Conservation (phyloP, 192 early-diverging fungal species). For the Linnemannia elongata region DNA sequence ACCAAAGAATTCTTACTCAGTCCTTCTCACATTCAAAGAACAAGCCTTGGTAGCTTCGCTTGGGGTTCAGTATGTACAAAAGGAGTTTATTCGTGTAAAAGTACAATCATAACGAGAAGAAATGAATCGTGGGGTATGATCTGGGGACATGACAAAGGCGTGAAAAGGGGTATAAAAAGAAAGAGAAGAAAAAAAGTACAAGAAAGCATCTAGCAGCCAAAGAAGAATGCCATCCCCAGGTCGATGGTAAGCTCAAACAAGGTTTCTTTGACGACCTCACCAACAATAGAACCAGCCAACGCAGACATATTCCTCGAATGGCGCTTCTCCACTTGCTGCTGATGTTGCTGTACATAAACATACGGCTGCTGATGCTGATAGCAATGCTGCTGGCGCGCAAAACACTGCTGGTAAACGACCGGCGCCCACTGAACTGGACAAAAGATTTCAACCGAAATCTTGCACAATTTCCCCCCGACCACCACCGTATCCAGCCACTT, state of each 20-base stretch:
- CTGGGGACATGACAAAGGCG: neutral
- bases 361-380: neutral
- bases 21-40: too few species aligned
- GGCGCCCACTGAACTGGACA: neutral
- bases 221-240: neutral
- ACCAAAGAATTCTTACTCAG: too few species aligned
- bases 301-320: neutral
- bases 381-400: neutral
- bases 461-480: neutral
- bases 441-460: conserved; percentile 1
- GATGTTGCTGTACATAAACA: neutral
- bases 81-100: too few species aligned
- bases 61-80: too few species aligned
- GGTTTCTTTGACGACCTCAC: neutral
- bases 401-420: neutral
- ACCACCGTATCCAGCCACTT: neutral
- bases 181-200: neutral
- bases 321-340: neutral
- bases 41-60: too few species aligned
- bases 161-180: neutral
- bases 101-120: too few species aligned
- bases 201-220: neutral
- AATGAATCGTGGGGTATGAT: neutral
- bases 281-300: neutral
- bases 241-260: neutral